Evolutionary conservation across 805 yeast genomes (phyloP), one percentile per base, ranked within the genome.

Genomic region (Ogataea methanolica): DNA sequence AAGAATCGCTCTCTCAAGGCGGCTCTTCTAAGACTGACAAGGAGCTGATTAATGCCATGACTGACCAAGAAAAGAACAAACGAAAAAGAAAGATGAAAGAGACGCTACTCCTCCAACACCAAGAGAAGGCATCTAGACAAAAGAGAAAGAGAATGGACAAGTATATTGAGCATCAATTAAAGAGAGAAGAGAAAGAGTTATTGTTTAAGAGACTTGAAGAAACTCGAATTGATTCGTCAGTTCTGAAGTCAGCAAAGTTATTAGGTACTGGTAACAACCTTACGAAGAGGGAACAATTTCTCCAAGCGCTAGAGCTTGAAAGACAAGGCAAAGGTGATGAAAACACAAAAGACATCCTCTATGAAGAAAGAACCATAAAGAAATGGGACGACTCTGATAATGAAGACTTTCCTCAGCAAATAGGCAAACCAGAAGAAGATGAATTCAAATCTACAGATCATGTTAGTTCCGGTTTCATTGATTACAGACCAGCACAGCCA

Each of bases 161-260:
- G 66, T 92, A 89, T 65, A 89, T 92, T 36, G 96, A 90, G 49
- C 96, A 88, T 67, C 97, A 90, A 63, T 61, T 90, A 56, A 85
- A 85, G 59, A 73, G 95, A 61, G 96, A 92, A 63, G 98, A 92
- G 67, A 87, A 87, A 65, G 86, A 86, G 56, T 76, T 78, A 3
- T 70, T 92, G 45, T 70, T 92, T 39, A 82, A 84, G 53, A 90
- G 89, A 63, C 71, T 92, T 38, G 76, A 83, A 43, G 76, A 74
- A 26, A 79, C 88, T 1, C 74, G 76, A 47, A 75, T 92, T 41
- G 96, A 91, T 60, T 80, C 96, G 0, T 69, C 83, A 0, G 56
- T 80, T 12, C 71, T 89, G 53, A 82, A 79, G 23, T 83, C 94
- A 34, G 79, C 95, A 19, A 90, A 89, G 60, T 74, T 76, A 5